Base-by-base conservation (phyloP, 495 filamentous ascomycete genomes). In the Hyaloscypha hepaticicola region DNA sequence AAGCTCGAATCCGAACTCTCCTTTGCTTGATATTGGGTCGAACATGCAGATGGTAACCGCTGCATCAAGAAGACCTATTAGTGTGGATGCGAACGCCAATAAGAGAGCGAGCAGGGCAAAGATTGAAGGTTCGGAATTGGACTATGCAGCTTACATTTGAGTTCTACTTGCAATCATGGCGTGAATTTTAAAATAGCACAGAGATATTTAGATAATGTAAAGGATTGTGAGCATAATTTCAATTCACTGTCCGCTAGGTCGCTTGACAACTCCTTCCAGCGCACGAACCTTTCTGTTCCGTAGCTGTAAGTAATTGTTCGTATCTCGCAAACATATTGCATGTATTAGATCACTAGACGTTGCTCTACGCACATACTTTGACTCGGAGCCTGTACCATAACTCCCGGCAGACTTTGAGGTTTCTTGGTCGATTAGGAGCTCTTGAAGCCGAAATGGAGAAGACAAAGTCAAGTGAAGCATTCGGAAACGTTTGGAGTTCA, bases 131-230 rank as follows among this genome's bases (percentile, higher is more conserved):
- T 16, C n/a, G 19, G 38, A 45, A 19, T 19, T 45, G 33, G 64
- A 66, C 34, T 66, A 58, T 57, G 50, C 58, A n/a, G 51, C 59
- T 9, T 66, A 61, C 29, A 61, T 66, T 61, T 61, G 41, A 66
- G 31, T 14, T 21, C 53, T 45, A 45, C 19, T 45, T 45, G 38
- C 16, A 19, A 16, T 19, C 16, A 16, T 45, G 19, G 6, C 5
- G 38, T 16, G 6, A n/a, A 0, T 45, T 19, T 14, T 45, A 4
- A 16, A 45, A 16, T 45, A 45, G 38, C 1, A 1, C 3, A 33
- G 31, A 45, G 38, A 45, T 45, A 16, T 16, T 45, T 56, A 56
- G 53, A 56, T 56, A 33, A 33, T 56, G 53, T 56, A 56, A 56
- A 56, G 28, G 19, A 56, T n/a, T 33, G 28, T 31, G 24, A 31